These are phyloP conservation scores for Azolla pinnata DNA, from an alignment of 75 land plant genomes.

Conservation along the genomic window DNA sequence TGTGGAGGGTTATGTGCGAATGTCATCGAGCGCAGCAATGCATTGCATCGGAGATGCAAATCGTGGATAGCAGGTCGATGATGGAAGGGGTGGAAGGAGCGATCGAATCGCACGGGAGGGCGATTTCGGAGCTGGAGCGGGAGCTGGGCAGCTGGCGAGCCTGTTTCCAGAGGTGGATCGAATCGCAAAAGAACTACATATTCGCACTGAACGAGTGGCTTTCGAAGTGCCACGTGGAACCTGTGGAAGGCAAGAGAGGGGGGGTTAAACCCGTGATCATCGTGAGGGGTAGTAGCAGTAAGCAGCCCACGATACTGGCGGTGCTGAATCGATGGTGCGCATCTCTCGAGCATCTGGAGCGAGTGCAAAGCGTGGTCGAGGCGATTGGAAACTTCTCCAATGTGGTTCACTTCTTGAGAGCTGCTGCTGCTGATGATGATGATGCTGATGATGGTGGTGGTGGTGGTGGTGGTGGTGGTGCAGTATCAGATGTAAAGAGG, in stretches of 20 bases:
- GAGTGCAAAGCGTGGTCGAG: no score
- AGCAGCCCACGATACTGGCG: no score
- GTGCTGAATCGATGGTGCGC: no score
- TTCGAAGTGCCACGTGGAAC: constrained; percentile 42
- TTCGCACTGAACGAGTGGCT: constrained; percentile 52
- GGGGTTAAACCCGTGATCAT: no score
- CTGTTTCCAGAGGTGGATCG: constrained; percentile 40
- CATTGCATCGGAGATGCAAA: constrained; percentile 63
- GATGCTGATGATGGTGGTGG: no score
- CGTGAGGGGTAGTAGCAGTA: no score
- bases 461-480: no score
- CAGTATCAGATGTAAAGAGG: no score
- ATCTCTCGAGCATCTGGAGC: no score
- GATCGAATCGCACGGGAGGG: constrained; percentile 40
- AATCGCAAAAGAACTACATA: constrained; percentile 39
- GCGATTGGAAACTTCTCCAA: no score
- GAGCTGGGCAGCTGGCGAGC: constrained; percentile 45
- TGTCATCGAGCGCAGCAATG: constrained; percentile 70
- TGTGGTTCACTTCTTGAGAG: no score
- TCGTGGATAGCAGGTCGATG: constrained; percentile 33
- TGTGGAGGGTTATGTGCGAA: constrained; percentile 93
- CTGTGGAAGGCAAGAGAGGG: constrained; percentile 31
- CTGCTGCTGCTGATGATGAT: no score
- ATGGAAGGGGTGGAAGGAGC: constrained; percentile 4
- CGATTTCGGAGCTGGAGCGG: constrained; percentile 34